Evolutionary conservation across 495 filamentous ascomycete genomes (phyloP).

Genomic region (Choiromyces venosus): DNA sequence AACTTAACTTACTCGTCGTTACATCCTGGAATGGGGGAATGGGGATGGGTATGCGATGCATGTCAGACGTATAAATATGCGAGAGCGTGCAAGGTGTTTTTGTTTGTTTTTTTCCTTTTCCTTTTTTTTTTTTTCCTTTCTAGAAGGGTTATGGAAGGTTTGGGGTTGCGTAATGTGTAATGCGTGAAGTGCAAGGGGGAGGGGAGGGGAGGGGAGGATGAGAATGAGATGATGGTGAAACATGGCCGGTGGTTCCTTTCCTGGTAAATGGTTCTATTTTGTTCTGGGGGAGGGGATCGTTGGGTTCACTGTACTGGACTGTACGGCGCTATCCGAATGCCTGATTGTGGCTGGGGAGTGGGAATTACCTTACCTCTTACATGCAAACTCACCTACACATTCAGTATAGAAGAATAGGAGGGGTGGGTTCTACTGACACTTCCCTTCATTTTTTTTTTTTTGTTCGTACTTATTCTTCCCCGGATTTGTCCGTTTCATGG

Average conservation of each 20-base stretch:
- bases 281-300: background rate
- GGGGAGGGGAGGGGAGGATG: no score
- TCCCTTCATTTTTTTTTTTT: background rate
- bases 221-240: background rate
- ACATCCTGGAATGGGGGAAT: no score
- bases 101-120: no score
- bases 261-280: background rate
- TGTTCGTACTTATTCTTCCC: background rate
- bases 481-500: background rate
- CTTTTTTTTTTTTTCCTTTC: background rate
- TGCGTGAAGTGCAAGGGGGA: background rate
- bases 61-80: conserved; percentile 5
- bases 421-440: background rate
- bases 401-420: background rate
- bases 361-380: background rate
- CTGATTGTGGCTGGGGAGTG: background rate
- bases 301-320: no score
- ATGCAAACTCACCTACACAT: background rate
- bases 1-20: no score
- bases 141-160: background rate
- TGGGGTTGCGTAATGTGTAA: background rate
- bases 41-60: background rate
- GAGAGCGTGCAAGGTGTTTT: background rate
- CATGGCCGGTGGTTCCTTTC: background rate
- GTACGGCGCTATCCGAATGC: background rate